Conservation (phyloP, 257 asterid species). For the Solanum chilense region DNA sequence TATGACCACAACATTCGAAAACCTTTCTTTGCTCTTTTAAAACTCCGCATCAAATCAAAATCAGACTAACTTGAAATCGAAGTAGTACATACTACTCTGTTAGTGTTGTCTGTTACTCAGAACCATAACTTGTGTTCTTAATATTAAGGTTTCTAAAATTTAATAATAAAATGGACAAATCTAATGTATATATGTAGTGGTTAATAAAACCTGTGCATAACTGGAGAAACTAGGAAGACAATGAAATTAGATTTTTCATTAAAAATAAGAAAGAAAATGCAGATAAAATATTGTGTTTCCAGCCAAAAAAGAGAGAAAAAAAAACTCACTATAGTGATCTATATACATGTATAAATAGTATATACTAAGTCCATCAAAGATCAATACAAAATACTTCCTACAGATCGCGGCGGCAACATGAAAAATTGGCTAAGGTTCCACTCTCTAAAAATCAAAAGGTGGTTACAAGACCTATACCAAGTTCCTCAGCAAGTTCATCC, state of each 20-base stretch:
- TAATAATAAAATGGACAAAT: background rate
- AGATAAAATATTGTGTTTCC: background rate
- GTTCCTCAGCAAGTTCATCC: constrained; percentile 96
- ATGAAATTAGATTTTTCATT: background rate
- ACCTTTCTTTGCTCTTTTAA: background rate
- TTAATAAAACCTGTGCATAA: background rate
- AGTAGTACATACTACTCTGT: background rate
- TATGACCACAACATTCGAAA: background rate
- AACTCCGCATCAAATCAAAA: background rate
- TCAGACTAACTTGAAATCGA: too few species aligned
- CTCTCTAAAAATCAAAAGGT: constrained; percentile 24
- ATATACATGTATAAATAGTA: background rate
- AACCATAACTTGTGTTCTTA: background rate
- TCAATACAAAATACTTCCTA: background rate
- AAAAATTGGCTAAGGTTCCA: constrained; percentile 22
- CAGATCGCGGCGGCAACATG: background rate
- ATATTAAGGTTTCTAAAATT: background rate
- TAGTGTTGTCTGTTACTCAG: background rate
- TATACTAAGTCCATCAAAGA: background rate
- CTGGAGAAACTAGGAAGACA: background rate
- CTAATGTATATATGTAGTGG: background rate
- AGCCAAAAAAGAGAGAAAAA: background rate
- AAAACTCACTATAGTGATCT: background rate
- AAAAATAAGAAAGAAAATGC: background rate
- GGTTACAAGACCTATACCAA: constrained; percentile 75